phyloP scores from a whole-genome alignment of 768 basidiomycete genomes.

The Boletales sp. region DNA sequence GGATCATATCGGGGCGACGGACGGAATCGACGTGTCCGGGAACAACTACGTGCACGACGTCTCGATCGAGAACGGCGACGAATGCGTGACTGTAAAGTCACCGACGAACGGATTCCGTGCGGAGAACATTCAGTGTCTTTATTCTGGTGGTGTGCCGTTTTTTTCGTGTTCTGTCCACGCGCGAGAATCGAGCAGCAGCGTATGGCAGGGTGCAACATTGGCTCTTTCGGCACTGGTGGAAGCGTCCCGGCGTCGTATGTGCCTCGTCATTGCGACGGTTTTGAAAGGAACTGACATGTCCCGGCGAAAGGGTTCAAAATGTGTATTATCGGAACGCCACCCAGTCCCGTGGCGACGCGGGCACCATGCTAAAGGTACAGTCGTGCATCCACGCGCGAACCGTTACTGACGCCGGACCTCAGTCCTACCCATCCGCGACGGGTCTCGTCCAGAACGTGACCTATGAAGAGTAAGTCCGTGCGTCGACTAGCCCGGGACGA shows the following conservation, averaged over 20 bases:
- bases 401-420: neutral
- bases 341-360: neutral
- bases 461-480: conserved; percentile 6
- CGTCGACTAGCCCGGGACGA: neutral
- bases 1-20: conserved; percentile 11
- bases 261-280: neutral
- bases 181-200: neutral
- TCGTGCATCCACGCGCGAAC: too few species aligned
- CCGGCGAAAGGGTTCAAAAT: conserved; percentile 3
- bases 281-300: neutral
- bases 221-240: conserved; percentile 4
- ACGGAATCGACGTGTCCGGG: conserved; percentile 19
- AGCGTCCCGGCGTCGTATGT: neutral
- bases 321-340: conserved; percentile 10
- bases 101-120: conserved; percentile 21
- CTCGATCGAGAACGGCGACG: conserved; percentile 30
- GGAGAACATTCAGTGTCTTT: conserved; percentile 10
- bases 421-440: conserved; percentile 10
- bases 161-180: neutral
- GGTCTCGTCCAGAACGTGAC: conserved; percentile 10
- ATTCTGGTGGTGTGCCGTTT: conserved; percentile 4
- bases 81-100: conserved; percentile 34
- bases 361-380: conserved; percentile 9
- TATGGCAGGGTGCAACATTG: conserved; percentile 13
- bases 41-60: conserved; percentile 32